Percentiles rank a stretch among this genome's conserved stretches.
Evolutionary conservation across 495 filamentous ascomycete genomes (phyloP).

Genomic region (Lasiosphaeria miniovina): DNA sequence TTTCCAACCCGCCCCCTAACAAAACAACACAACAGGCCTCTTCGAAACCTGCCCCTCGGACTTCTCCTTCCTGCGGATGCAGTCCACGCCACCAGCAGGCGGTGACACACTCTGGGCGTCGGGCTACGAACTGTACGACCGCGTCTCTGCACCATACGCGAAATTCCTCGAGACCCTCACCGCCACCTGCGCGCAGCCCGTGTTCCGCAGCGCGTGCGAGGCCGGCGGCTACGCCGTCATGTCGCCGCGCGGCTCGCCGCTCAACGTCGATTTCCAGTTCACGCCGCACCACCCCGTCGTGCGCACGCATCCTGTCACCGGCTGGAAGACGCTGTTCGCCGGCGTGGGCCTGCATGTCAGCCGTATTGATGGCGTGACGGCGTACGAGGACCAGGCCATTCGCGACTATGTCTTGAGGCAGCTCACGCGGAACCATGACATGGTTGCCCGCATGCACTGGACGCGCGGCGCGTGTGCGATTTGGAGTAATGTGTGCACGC

Average conservation of each 20-base stretch:
- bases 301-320: conserved; percentile 49
- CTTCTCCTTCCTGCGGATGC: conserved; percentile 41
- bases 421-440: conserved; percentile 44
- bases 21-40: conserved; percentile 5
- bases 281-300: conserved; percentile 42
- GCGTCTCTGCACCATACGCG: conserved; percentile 35
- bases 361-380: conserved; percentile 36
- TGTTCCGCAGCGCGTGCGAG: conserved; percentile 35
- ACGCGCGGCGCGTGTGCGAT: conserved; percentile 41
- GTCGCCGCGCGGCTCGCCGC: conserved; percentile 39
- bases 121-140: conserved; percentile 44
- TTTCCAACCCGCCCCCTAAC: no score
- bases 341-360: conserved; percentile 41
- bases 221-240: conserved; percentile 39
- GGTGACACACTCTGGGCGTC: conserved; percentile 46
- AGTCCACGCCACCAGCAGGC: conserved; percentile 37
- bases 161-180: conserved; percentile 39
- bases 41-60: conserved; percentile 41
- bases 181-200: conserved; percentile 42
- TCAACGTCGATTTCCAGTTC: conserved; percentile 39
- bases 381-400: conserved; percentile 39
- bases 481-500: conserved; percentile 34
- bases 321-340: conserved; percentile 48
- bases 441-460: conserved; percentile 43
- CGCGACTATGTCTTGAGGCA: conserved; percentile 40